Conservation (phyloP, 805 yeast genomes). For the Yamadazyma akitaensis region DNA sequence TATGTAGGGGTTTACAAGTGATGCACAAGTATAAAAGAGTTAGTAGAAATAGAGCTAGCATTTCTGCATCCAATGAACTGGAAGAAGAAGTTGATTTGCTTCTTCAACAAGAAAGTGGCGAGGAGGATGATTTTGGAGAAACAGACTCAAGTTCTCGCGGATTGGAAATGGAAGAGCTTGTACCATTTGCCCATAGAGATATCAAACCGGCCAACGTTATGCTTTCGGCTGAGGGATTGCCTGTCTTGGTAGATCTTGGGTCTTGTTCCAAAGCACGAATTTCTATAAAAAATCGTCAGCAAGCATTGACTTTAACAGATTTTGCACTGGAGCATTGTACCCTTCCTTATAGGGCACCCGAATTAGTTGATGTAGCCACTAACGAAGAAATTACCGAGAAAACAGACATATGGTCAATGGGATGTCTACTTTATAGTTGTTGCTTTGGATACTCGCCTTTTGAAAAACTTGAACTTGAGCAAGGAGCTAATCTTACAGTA, state of each 20-base stretch:
- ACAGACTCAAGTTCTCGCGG: constrained; percentile 25
- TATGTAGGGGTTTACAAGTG: constrained; percentile 69
- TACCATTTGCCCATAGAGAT: constrained; percentile 82
- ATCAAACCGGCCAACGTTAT: constrained; percentile 87
- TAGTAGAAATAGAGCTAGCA: not conserved
- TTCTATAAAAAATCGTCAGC: constrained; percentile 54
- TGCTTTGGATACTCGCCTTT: constrained; percentile 84
- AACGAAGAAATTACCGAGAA: constrained; percentile 65
- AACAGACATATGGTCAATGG: constrained; percentile 89
- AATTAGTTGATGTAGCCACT: constrained; percentile 71
- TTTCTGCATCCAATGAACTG: constrained; percentile 14
- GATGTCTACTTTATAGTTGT: constrained; percentile 75
- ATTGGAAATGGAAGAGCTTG: constrained; percentile 34
- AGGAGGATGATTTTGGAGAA: constrained; percentile 24
- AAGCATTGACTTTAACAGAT: constrained; percentile 76
- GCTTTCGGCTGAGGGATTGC: constrained; percentile 69
- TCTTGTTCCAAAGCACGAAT: constrained; percentile 66
- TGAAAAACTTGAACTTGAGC: constrained; percentile 73
- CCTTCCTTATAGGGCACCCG: constrained; percentile 87
- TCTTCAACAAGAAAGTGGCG: constrained; percentile 20
- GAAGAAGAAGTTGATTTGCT: constrained; percentile 27
- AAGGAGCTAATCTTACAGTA: constrained; percentile 76
- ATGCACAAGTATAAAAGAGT: constrained; percentile 61
- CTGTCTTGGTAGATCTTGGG: constrained; percentile 83
- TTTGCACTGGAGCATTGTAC: constrained; percentile 83